A percentile compares a stretch with the other conserved stretches of the same genome.
Evolutionary conservation across 495 filamentous ascomycete genomes (phyloP).

Genomic region (Xylaria bambusicola): DNA sequence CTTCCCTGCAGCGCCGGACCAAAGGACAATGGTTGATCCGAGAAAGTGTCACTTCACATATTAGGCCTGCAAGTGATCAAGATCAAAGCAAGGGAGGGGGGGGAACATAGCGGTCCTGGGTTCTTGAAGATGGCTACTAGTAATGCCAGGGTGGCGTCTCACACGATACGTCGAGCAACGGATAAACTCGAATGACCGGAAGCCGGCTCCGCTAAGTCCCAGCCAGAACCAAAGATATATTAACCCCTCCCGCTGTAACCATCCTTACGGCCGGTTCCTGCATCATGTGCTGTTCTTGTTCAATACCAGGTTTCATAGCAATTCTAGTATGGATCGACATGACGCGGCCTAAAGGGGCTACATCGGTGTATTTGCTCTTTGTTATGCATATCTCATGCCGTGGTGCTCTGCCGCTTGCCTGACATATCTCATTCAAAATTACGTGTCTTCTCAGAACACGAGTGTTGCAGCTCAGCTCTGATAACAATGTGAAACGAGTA

Average conservation of each 20-base stretch:
- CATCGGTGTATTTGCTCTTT: neutral
- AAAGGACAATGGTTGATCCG: neutral
- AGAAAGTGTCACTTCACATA: neutral
- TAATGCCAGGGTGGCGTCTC: conserved; percentile 22
- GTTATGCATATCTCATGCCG: neutral
- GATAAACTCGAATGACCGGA: conserved; percentile 31
- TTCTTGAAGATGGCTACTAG: conserved; percentile 25
- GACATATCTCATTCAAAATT: neutral
- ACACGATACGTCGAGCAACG: conserved; percentile 17
- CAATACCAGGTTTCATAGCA: neutral
- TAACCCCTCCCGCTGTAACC: conserved; percentile 1
- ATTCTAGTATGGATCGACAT: conserved; percentile 5
- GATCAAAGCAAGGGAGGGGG: conserved; percentile 17
- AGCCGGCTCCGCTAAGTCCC: conserved; percentile 28
- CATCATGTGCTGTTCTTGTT: neutral
- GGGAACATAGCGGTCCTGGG: conserved; percentile 20
- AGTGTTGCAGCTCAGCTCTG: no score
- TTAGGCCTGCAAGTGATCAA: neutral
- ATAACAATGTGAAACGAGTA: no score
- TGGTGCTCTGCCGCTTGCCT: neutral
- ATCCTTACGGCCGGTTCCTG: neutral
- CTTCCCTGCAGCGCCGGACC: neutral
- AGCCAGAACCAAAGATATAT: conserved; percentile 27
- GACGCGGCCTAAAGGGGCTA: neutral
- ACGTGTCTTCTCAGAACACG: neutral